Evolutionary conservation across 2,329 filamentous ascomycete species (phyloP), one percentile per base, ranked within the genome.

Genomic region (Bertia moriformis): DNA sequence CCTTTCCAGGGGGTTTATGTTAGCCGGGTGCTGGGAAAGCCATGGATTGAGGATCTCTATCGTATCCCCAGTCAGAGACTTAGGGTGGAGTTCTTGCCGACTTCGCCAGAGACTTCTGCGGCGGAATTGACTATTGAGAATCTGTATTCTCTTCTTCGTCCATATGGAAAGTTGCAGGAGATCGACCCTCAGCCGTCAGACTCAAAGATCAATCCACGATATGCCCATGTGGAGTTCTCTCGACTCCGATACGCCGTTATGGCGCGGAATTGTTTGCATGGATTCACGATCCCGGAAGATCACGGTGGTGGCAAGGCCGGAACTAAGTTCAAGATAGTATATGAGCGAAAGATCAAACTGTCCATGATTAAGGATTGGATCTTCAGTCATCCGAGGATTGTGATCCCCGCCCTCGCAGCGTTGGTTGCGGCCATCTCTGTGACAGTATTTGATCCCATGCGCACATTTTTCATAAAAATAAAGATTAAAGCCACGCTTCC

Each of bases 11-110:
- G 70, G 13, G 78, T 93, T 41, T 71, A 73, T 38, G 76, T 78
- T 3, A 76, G 77, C 18, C 62, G 87, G 4, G 91, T 98, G 2
- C 68, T 75, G 40, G 91, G 91, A 7, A 75, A 78, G 17, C 91
- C 91, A 0, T 98, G 91, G 91, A 71, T 96, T 2, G 91, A 96
- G 52, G 91, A 98, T 53, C 63, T 98, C 19, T 83, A 86, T 48
- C 74, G 87, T 4, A 78, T 87, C 38, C 91, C 91, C 0, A 85
- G 78, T 41, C 67, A 67, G 30, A 70, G 83, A 19, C 51, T 98
- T 27, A 82, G 76, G 48, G 77, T 95, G 17, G 89, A 96, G 52
- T 96, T 95, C 46, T 69, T 89, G 4, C 75, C 87, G 3, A 71
- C n/a, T 10, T 29, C 24, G 10, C 24, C 24, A 10, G 24, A 29